These are phyloP conservation scores for Rickenella mellea DNA, from an alignment of 768 basidiomycete genomes.

Conservation along the genomic window DNA sequence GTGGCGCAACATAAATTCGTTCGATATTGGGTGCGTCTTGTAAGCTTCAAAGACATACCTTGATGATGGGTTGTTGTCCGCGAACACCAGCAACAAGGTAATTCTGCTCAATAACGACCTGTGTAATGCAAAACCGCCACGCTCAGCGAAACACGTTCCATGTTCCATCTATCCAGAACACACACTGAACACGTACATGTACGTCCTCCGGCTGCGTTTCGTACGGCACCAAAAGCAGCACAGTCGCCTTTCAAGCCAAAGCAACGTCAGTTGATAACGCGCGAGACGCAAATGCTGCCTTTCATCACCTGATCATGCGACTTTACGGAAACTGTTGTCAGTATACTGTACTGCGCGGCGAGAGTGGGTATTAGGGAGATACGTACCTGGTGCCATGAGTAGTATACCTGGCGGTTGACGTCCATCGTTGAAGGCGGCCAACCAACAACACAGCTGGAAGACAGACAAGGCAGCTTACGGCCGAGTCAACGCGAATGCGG, in stretches of 20 bases:
- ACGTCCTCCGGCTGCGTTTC: conserved; percentile 66
- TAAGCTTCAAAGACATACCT: conserved; percentile 33
- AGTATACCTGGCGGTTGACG: conserved; percentile 16
- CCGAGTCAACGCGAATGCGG: too few relatives aligned
- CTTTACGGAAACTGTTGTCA: conserved; percentile 27
- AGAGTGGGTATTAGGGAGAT: conserved; percentile 2
- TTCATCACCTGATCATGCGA: conserved; percentile 84
- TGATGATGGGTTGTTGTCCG: conserved; percentile 61
- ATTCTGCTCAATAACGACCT: conserved; percentile 69
- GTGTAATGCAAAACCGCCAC: conserved; percentile 2
- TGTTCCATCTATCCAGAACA: neutral
- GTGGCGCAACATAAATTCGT: too few relatives aligned
- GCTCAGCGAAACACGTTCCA: conserved; percentile 1
- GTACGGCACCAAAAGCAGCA: conserved; percentile 65
- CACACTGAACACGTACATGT: conserved; percentile 32
- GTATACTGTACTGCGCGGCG: conserved; percentile 7
- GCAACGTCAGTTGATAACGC: conserved; percentile 13
- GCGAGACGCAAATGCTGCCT: conserved; percentile 4
- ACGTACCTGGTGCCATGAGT: conserved; percentile 84
- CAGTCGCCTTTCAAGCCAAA: conserved; percentile 48
- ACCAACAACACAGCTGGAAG: too few relatives aligned
- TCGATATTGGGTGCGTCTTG: too few relatives aligned
- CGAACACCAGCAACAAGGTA: conserved; percentile 66
- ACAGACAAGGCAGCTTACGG: too few relatives aligned
- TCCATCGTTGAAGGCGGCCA: too few relatives aligned